Evolutionary conservation across 805 yeast genomes (phyloP), one percentile per base, ranked within the genome.

Genomic region (Saccharomycopsis fodiens): DNA sequence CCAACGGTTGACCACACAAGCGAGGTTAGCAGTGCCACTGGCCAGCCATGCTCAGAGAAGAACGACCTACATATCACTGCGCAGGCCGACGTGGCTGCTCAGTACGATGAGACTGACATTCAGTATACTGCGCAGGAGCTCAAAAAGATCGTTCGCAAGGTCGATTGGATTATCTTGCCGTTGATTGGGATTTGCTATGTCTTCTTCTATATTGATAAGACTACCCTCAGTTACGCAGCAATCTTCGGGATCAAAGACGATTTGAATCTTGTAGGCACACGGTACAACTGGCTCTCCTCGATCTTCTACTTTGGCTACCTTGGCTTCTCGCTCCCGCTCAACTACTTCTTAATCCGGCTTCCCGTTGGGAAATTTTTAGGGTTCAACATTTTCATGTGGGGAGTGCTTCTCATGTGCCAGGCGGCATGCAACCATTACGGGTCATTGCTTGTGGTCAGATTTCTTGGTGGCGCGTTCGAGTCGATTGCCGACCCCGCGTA

Each of bases 191-290:
- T 60, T 22, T 50, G 68, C 13, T 65, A 64, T 57, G 57, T 65
- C 31, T 56, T 59, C 27, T 74, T 69, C 52, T 61, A 63, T 47
- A 65, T 69, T 68, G 75, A 70, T 16, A 70, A 70, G 49, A 55
- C 61, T 17, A 55, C 71, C 3, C 62, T 60, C 42, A 61, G 71
- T 2, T 68, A 64, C 52, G 76, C 76, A 3, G 68, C 76, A 3
- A 61, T 73, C 38, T 63, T 70, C 52, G 76, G 76, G 10, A 51
- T 74, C 35, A 61, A 62, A 42, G 52, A 54, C 7, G 75, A 69
- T 54, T 60, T 60, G 20, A 45, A 64, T 23, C 60, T 74, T 58
- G 16, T 8, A 4, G 73, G 76, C 5, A 62, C 63, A 45, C 62
- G 57, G 50, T 67, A 65, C 43, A 54, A 63, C 21, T 68, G 72